phyloP scores from a whole-genome alignment of 495 filamentous ascomycete species.

The Penicillium argentinense region DNA sequence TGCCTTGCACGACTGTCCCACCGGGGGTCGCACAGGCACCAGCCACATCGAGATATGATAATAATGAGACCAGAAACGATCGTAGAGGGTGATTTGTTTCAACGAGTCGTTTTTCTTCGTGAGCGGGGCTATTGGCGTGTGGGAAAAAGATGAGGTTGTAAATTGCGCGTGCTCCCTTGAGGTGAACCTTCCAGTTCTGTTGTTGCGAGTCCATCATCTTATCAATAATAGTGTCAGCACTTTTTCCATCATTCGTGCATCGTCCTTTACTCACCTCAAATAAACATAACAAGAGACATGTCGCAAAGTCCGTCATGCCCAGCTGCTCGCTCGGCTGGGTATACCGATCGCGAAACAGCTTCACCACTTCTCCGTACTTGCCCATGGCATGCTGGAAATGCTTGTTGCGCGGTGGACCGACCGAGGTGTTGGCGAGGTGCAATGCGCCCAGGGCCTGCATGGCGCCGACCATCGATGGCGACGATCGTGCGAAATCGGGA shows the following conservation, averaged over 20 bases:
- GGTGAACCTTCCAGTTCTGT: constrained; percentile 41
- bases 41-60: constrained; percentile 43
- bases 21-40: constrained; percentile 42
- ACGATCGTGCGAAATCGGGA: constrained; percentile 37
- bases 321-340: constrained; percentile 26
- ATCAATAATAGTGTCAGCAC: background rate
- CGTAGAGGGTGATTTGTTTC: constrained; percentile 41
- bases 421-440: constrained; percentile 43
- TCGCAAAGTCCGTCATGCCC: constrained; percentile 38
- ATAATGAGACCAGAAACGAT: constrained; percentile 39
- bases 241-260: background rate
- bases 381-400: constrained; percentile 46
- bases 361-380: constrained; percentile 41
- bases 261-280: constrained; percentile 45
- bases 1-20: constrained; percentile 40
- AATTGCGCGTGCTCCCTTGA: constrained; percentile 43
- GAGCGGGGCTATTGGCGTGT: constrained; percentile 19
- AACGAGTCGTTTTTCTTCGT: constrained; percentile 32
- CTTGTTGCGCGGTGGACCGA: constrained; percentile 29
- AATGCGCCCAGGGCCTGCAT: constrained; percentile 47
- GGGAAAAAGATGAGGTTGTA: constrained; percentile 39
- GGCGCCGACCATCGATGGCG: constrained; percentile 38
- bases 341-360: constrained; percentile 34
- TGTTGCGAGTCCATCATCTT: constrained; percentile 51
- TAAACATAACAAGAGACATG: constrained; percentile 38